Evolutionary conservation across 1,284 basidiomycete genomes (phyloP).

Genomic region (Ceratobasidium sp.): DNA sequence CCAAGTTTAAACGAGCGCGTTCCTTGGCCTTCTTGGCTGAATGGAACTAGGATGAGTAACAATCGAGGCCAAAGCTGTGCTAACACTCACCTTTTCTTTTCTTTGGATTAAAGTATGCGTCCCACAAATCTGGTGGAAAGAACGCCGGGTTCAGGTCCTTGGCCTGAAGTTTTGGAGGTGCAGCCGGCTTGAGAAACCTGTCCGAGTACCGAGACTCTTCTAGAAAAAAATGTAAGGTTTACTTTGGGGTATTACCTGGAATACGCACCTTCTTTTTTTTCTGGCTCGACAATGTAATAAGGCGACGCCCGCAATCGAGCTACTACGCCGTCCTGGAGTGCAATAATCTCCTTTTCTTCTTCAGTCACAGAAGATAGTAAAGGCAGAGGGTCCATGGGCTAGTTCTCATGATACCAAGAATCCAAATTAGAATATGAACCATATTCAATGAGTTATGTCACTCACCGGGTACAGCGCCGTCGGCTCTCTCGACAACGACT

Average conservation of each 20-base stretch:
- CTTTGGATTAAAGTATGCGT: conserved; percentile 76
- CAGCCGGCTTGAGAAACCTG: conserved; percentile 69
- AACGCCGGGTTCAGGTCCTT: conserved; percentile 74
- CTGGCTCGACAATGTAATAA: conserved; percentile 75
- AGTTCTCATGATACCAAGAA: conserved; percentile 34
- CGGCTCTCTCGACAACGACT: conserved; percentile 73
- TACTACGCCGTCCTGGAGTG: conserved; percentile 71
- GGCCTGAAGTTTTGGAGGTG: conserved; percentile 63
- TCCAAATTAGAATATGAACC: neutral
- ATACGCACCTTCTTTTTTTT: conserved; percentile 66
- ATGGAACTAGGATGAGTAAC: neutral
- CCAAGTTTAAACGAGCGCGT: conserved; percentile 40
- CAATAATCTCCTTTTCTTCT: conserved; percentile 68
- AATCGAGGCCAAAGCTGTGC: neutral
- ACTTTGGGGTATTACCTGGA: neutral
- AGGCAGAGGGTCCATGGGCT: conserved; percentile 67
- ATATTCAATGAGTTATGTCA: neutral
- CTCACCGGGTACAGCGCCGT: conserved; percentile 79
- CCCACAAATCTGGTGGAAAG: conserved; percentile 77
- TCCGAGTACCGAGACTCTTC: conserved; percentile 80
- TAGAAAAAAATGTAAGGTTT: conserved; percentile 46
- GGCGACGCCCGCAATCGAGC: conserved; percentile 67
- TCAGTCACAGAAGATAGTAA: conserved; percentile 67
- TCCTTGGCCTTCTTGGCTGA: conserved; percentile 51
- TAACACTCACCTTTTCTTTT: conserved; percentile 62